These are phyloP conservation scores for Penicillium roqueforti DNA, from an alignment of 495 filamentous ascomycete species.

Conservation along the genomic window DNA sequence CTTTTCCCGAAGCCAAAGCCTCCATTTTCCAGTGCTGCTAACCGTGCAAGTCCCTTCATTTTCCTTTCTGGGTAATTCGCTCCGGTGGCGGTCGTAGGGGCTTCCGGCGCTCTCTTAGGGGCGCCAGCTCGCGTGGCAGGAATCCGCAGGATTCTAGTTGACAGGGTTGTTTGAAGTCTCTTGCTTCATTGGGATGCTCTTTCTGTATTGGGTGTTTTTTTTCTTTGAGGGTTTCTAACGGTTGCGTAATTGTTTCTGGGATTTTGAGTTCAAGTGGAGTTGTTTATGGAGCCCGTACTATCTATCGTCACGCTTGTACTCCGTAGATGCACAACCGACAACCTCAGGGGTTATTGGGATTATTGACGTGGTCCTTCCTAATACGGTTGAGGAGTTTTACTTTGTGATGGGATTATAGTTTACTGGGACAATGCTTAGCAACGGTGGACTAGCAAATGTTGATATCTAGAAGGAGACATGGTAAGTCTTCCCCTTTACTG, in stretches of 20 bases:
- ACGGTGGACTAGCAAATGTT: not conserved
- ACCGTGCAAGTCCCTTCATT: not conserved
- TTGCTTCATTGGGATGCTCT: not conserved
- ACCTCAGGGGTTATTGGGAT: too few relatives aligned
- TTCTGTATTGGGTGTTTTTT: not conserved
- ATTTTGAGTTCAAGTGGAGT: not conserved
- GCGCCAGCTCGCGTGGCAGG: not conserved
- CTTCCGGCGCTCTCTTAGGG: not conserved
- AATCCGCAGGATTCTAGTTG: not conserved
- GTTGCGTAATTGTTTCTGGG: not conserved
- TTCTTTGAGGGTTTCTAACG: not conserved
- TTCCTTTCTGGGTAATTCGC: not conserved
- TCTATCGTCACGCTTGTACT: not conserved
- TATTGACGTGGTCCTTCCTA: too few relatives aligned
- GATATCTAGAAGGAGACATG: conserved; percentile 3
- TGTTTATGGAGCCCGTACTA: too few relatives aligned
- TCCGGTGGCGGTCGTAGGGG: not conserved
- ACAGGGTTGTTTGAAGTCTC: not conserved
- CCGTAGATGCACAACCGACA: too few relatives aligned
- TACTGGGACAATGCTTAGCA: too few relatives aligned
- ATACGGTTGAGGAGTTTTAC: too few relatives aligned
- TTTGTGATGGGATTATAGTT: too few relatives aligned
- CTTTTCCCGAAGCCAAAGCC: not conserved
- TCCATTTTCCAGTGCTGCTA: not conserved
- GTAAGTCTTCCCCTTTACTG: not conserved